phyloP scores from a whole-genome alignment of 768 basidiomycete genomes.

The Russula virescens region DNA sequence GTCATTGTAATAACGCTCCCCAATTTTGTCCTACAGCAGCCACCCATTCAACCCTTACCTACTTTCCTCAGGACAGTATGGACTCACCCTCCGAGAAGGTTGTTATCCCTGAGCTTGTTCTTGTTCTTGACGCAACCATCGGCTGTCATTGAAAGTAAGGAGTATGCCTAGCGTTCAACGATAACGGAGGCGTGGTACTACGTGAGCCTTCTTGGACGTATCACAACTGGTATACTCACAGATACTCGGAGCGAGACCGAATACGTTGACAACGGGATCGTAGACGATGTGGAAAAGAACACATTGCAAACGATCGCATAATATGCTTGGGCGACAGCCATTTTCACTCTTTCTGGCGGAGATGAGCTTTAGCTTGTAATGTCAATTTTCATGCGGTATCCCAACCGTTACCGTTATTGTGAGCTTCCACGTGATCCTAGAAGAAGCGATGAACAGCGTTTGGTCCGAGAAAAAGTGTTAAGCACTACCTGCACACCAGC shows the following conservation, averaged over 20 bases:
- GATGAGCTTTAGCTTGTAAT: background rate
- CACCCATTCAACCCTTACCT: background rate
- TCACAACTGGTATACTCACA: constrained; percentile 12
- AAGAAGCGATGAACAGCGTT: background rate
- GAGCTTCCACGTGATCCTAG: constrained; percentile 22
- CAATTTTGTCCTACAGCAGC: constrained; percentile 1
- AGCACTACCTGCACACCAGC: constrained; percentile 21
- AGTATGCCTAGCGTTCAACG: constrained; percentile 9
- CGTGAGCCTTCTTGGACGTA: background rate
- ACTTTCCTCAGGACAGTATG: background rate
- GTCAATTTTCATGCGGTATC: background rate
- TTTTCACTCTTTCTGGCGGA: constrained; percentile 17
- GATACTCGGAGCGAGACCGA: constrained; percentile 16
- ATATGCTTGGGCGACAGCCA: constrained; percentile 20
- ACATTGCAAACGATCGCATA: constrained; percentile 20
- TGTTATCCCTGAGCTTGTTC: constrained; percentile 17
- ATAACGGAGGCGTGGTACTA: background rate
- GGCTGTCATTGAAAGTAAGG: constrained; percentile 20
- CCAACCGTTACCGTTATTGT: constrained; percentile 20
- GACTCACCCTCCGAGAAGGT: constrained; percentile 19
- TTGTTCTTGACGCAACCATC: constrained; percentile 20
- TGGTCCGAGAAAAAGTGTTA: background rate
- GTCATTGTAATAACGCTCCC: constrained; percentile 14
- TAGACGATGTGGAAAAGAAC: constrained; percentile 12
- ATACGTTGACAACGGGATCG: constrained; percentile 4